Evolutionary conservation across 768 basidiomycete species (phyloP).

Genomic region (Suillus fuscotomentosus): DNA sequence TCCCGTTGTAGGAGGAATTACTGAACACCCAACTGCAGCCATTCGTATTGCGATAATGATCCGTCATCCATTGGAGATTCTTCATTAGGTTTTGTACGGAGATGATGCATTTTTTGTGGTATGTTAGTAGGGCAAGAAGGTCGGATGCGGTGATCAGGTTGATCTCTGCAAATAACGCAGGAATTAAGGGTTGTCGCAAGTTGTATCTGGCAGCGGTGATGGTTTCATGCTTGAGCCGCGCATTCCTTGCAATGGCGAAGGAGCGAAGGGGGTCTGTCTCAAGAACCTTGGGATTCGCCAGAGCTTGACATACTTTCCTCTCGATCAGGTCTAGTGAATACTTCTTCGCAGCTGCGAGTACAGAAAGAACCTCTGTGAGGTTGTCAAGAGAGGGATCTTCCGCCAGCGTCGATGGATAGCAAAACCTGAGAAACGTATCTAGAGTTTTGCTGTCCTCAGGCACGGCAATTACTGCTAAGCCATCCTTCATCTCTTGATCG

Average conservation of each 20-base stretch:
- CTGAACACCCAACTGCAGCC: not conserved
- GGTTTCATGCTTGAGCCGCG: not conserved
- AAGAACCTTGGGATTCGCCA: not conserved
- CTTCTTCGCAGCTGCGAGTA: not conserved
- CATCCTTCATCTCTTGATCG: conserved; percentile 1
- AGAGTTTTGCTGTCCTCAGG: not conserved
- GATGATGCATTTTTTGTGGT: not conserved
- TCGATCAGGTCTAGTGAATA: not conserved
- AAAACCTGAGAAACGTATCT: not conserved
- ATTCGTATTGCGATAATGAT: not conserved
- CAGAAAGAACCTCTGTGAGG: not conserved
- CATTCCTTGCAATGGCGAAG: not conserved
- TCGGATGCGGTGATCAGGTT: not conserved
- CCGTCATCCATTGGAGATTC: not conserved
- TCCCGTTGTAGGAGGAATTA: not conserved
- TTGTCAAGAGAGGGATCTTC: not conserved
- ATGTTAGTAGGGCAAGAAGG: not conserved
- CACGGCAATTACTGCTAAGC: not conserved
- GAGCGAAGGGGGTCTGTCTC: not conserved
- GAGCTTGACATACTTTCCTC: not conserved
- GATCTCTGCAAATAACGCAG: not conserved
- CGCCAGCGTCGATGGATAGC: not conserved
- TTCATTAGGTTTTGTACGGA: not conserved
- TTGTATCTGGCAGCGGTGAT: not conserved
- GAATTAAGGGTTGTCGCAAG: not conserved